Conservation (phyloP, 371 early-diverging fungal species). For the Mucor irregularis region DNA sequence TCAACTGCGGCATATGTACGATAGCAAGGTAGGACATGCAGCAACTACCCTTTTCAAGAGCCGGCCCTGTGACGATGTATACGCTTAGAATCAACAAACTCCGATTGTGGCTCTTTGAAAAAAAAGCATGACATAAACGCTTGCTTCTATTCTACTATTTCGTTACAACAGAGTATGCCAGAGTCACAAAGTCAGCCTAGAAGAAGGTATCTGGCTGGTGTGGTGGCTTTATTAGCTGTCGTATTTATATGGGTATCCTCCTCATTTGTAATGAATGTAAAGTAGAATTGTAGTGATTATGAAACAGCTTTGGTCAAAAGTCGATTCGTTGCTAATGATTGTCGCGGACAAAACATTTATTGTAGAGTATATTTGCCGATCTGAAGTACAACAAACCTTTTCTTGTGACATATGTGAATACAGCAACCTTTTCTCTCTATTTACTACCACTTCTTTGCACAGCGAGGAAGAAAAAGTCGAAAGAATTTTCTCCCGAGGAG, state of each 20-base stretch:
- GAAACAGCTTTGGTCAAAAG: no score
- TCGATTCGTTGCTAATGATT: no score
- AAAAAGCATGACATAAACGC: no score
- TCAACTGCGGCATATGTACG: no score
- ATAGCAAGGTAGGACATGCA: no score
- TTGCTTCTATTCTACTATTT: no score
- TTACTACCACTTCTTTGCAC: slow-evolving; percentile 41
- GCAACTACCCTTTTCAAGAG: no score
- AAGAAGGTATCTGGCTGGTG: slow-evolving; percentile 43
- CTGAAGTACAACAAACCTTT: slow-evolving; percentile 75
- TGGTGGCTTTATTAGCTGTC: slow-evolving; percentile 65
- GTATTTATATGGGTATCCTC: slow-evolving; percentile 84
- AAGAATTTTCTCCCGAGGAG: slow-evolving; percentile 10
- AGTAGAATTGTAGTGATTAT: neutral
- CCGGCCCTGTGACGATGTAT: no score
- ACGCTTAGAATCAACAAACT: no score
- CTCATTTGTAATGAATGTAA: slow-evolving; percentile 80
- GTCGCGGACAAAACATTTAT: neutral
- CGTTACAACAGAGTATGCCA: slow-evolving; percentile 10
- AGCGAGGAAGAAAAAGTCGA: slow-evolving; percentile 4
- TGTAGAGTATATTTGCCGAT: slow-evolving; percentile 69
- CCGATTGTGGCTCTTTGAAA: no score
- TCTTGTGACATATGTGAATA: slow-evolving; percentile 79
- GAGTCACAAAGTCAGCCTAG: slow-evolving; percentile 23
- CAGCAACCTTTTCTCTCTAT: slow-evolving; percentile 77